Evolutionary conservation across 1,284 basidiomycete genomes (phyloP).

Genomic region (Naganishia sp.): DNA sequence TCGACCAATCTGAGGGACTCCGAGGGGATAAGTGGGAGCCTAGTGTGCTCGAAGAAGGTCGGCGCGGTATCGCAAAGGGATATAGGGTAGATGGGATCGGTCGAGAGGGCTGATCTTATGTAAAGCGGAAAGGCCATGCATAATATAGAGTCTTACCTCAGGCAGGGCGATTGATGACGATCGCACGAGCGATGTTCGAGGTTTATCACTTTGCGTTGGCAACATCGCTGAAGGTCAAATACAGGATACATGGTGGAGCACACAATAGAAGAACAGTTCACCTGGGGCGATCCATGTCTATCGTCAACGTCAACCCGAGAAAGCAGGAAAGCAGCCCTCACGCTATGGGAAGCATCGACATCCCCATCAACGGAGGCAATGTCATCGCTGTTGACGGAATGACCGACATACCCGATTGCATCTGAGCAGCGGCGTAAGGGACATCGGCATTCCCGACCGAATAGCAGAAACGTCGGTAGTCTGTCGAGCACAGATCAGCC

Average conservation of each 20-base stretch:
- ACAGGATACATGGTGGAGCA: no score
- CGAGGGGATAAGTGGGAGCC: constrained; percentile 71
- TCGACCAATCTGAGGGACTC: constrained; percentile 66
- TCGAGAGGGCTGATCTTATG: constrained; percentile 22
- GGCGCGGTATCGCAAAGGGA: constrained; percentile 83
- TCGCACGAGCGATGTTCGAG: no score
- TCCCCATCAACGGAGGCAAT: constrained; percentile 3
- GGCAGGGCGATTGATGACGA: no score
- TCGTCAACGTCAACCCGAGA: no score
- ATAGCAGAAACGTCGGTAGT: constrained; percentile 33
- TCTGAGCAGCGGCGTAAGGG: constrained; percentile 17
- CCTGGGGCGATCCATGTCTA: no score
- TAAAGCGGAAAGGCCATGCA: no score
- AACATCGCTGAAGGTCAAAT: no score
- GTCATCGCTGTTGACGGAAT: background rate
- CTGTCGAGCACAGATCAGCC: constrained; percentile 6
- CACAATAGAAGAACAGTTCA: no score
- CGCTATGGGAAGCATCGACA: background rate
- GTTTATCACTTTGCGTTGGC: no score
- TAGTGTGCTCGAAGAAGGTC: constrained; percentile 78
- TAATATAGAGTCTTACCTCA: no score
- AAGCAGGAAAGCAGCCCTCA: background rate
- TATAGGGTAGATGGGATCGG: constrained; percentile 61
- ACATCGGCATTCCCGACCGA: constrained; percentile 35
- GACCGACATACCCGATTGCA: constrained; percentile 5